Evolutionary conservation across 257 asterid species (phyloP).

Genomic region (Ilex aquifolium): DNA sequence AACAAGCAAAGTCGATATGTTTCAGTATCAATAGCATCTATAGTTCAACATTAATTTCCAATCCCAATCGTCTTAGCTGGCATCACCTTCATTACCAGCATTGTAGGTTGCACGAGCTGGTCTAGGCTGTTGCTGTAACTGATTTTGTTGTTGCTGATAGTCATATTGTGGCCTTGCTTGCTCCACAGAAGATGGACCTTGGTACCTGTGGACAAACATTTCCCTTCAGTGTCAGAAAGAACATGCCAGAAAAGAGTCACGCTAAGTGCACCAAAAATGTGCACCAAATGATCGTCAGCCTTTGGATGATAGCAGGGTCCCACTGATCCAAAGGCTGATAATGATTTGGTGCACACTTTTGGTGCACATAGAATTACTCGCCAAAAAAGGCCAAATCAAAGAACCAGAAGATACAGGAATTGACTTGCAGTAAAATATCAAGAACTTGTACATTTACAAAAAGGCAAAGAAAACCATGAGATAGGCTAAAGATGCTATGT

Average conservation of each 20-base stretch:
- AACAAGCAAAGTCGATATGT: background rate
- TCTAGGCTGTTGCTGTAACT: constrained; percentile 20
- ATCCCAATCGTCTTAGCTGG: background rate
- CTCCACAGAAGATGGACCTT: constrained; percentile 26
- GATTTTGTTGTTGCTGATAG: constrained; percentile 23
- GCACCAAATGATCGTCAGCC: too few species aligned
- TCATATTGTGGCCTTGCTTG: constrained; percentile 16
- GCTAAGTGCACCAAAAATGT: too few species aligned
- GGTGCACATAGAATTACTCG: too few species aligned
- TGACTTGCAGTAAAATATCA: too few species aligned
- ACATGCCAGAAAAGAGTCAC: background rate
- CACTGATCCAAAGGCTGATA: too few species aligned
- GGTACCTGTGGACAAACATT: constrained; percentile 30
- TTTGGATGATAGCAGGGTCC: too few species aligned
- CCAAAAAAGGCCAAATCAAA: too few species aligned
- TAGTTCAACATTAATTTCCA: background rate
- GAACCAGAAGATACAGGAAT: too few species aligned
- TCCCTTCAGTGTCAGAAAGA: constrained; percentile 4
- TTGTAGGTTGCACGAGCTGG: constrained; percentile 9
- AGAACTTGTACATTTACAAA: too few species aligned
- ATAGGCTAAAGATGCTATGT: too few species aligned
- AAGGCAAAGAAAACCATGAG: too few species aligned
- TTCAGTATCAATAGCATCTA: background rate
- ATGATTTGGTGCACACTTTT: too few species aligned
- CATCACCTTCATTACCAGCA: constrained; percentile 33